A percentile compares a stretch with the other conserved stretches of the same genome.
phyloP scores from a whole-genome alignment of 148 eudicot genomes.

The Vaccinium macrocarpon region DNA sequence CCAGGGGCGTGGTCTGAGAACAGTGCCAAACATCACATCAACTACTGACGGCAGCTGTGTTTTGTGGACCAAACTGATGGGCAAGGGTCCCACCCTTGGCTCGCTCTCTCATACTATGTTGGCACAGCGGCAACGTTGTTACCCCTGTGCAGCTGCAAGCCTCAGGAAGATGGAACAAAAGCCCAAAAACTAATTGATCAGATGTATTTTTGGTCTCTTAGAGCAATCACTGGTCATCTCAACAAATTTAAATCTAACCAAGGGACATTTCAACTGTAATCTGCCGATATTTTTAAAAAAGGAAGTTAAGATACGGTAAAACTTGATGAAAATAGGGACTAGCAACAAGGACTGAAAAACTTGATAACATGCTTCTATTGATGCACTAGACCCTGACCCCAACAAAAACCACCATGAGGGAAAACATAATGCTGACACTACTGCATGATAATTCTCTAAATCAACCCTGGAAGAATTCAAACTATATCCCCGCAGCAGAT shows the following conservation, averaged over 20 bases:
- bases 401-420: not conserved
- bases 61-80: not conserved
- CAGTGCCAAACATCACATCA: not conserved
- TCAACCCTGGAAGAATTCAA: not conserved
- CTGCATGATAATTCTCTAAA: not conserved
- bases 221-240: not conserved
- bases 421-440: not conserved
- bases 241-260: not conserved
- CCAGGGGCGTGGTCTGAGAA: not conserved
- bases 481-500: not conserved
- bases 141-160: not conserved
- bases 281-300: not conserved
- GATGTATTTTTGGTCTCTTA: not conserved
- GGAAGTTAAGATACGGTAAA: not conserved
- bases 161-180: not conserved
- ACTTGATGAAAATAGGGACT: not conserved
- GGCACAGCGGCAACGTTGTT: not conserved
- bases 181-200: not conserved
- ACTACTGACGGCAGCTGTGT: not conserved
- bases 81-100: not conserved
- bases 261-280: not conserved
- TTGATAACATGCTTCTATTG: not conserved
- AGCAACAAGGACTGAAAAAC: not conserved
- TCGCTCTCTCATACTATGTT: not conserved
- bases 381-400: not conserved